A percentile compares a stretch with the other conserved stretches of the same genome.
These are phyloP conservation scores for Aschersonia sp. DNA, from an alignment of 2,329 filamentous ascomycete genomes.

Conservation along the genomic window DNA sequence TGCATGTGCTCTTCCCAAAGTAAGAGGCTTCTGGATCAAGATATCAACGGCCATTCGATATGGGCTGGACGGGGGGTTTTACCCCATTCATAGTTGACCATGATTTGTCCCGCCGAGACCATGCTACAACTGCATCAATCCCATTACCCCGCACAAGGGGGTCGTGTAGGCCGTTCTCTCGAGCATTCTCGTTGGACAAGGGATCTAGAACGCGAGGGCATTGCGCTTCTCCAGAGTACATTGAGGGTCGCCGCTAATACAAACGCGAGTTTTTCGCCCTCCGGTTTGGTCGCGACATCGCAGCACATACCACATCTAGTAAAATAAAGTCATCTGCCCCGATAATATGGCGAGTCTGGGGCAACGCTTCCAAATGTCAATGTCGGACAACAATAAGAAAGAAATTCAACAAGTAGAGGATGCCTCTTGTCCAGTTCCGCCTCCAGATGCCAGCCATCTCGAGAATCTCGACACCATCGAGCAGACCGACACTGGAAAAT, in stretches of 20 bases:
- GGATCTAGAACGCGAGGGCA: not conserved
- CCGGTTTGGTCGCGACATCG: not conserved
- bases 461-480: slow-evolving; percentile 12
- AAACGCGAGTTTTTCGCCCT: not conserved
- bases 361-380: not conserved
- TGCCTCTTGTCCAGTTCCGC: not conserved
- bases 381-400: not conserved
- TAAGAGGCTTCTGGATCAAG: not conserved
- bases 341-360: not conserved
- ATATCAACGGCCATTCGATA: not conserved
- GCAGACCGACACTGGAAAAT: slow-evolving; percentile 10
- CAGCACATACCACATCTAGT: not conserved
- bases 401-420: not conserved
- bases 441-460: slow-evolving; percentile 2
- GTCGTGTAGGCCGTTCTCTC: not conserved
- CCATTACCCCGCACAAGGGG: not conserved
- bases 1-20: not conserved
- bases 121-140: not conserved
- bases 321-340: not conserved
- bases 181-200: not conserved
- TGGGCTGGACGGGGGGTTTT: not conserved
- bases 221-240: not conserved
- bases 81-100: not conserved
- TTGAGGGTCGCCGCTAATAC: not conserved
- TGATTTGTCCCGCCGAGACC: not conserved